Evolutionary conservation across 805 yeast genomes (phyloP).

Genomic region (Yarrowia sp.): DNA sequence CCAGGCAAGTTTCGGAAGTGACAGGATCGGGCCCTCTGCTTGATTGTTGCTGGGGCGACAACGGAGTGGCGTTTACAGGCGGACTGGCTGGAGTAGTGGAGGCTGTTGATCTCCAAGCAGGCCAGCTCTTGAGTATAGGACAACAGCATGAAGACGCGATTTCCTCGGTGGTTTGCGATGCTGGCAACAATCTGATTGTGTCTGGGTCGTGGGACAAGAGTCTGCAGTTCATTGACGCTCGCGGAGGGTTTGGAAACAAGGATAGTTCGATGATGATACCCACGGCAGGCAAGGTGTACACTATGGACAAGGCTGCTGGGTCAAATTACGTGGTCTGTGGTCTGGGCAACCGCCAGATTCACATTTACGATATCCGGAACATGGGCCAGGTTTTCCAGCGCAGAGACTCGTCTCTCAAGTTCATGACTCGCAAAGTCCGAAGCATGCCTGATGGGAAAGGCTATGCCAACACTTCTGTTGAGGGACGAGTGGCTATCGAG

Average conservation of each 20-base stretch:
- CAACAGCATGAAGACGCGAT: slow-evolving; percentile 54
- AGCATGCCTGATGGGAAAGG: slow-evolving; percentile 62
- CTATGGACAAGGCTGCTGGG: slow-evolving; percentile 63
- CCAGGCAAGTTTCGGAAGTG: slow-evolving; percentile 40
- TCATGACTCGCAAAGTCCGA: slow-evolving; percentile 65
- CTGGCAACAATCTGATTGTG: slow-evolving; percentile 51
- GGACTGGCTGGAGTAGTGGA: slow-evolving; percentile 63
- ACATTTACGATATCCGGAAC: slow-evolving; percentile 64
- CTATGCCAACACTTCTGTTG: slow-evolving; percentile 75
- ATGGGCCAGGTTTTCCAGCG: slow-evolving; percentile 56
- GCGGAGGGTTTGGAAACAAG: slow-evolving; percentile 43
- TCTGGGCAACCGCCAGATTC: slow-evolving; percentile 59
- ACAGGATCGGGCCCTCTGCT: slow-evolving; percentile 50
- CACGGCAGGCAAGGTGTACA: slow-evolving; percentile 61
- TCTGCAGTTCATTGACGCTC: slow-evolving; percentile 57
- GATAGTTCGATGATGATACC: slow-evolving; percentile 41
- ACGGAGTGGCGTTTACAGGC: slow-evolving; percentile 54
- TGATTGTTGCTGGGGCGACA: slow-evolving; percentile 47
- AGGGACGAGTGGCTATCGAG: slow-evolving; percentile 81
- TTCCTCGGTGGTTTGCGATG: slow-evolving; percentile 49
- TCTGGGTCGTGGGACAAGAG: slow-evolving; percentile 70
- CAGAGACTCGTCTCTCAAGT: slow-evolving; percentile 69
- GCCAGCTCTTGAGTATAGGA: slow-evolving; percentile 46
- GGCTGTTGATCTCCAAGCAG: slow-evolving; percentile 60
- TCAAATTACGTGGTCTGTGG: slow-evolving; percentile 57